Percentiles rank a stretch among this genome's conserved stretches.
These are phyloP conservation scores for Kazachstania bromeliacearum DNA, from an alignment of 805 yeast species.

Conservation along the genomic window DNA sequence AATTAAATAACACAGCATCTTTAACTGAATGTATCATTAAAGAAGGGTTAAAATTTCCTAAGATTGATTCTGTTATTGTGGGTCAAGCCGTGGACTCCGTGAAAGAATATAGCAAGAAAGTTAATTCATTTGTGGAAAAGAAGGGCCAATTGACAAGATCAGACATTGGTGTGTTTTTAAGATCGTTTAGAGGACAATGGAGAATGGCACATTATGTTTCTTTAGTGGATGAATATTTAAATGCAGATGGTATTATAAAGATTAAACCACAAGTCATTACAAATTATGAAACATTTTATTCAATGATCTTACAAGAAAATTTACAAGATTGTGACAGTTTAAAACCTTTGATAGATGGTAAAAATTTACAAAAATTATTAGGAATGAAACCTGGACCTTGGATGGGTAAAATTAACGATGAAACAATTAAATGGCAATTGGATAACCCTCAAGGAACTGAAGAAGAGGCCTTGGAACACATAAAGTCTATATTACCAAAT, in stretches of 20 bases:
- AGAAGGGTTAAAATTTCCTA: conserved; percentile 63
- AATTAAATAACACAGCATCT: conserved; percentile 17
- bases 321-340: conserved; percentile 29
- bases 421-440: conserved; percentile 65
- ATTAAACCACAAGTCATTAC: conserved; percentile 6
- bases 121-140: conserved; percentile 19
- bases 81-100: conserved; percentile 35
- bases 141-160: conserved; percentile 34
- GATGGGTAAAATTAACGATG: conserved; percentile 51
- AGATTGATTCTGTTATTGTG: conserved; percentile 43
- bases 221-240: conserved; percentile 14
- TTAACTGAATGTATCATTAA: conserved; percentile 41
- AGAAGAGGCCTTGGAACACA: conserved; percentile 45
- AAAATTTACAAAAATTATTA: conserved; percentile 43
- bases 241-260: conserved; percentile 1
- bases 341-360: conserved; percentile 72
- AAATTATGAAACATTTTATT: conserved; percentile 30
- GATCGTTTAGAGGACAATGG: conserved; percentile 46
- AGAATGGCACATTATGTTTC: conserved; percentile 35
- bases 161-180: conserved; percentile 50
- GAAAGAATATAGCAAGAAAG: conserved; percentile 19
- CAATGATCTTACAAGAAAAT: conserved; percentile 16
- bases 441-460: conserved; percentile 51
- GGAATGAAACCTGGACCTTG: conserved; percentile 76
- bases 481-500: conserved; percentile 21